Evolutionary conservation across 306 rosid species (phyloP), one percentile per base, ranked within the genome.

Genomic region (Pterocarpus macrocarpus): DNA sequence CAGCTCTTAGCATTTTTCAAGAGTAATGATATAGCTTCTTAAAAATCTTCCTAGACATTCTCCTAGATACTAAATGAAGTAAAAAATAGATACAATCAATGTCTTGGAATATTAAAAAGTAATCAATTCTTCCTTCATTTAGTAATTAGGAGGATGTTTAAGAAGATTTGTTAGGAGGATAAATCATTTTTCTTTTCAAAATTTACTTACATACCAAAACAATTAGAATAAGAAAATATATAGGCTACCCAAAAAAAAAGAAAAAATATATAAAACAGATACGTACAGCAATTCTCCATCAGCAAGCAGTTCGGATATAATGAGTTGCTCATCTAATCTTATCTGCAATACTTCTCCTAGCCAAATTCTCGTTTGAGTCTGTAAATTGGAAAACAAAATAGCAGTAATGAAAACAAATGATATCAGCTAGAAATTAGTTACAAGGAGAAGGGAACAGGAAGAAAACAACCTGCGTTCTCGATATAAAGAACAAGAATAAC

Each of bases 331-430:
- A 67, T 81, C 86, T 41, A 88, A 74, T 81, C 91, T 75, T 75
- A 84, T 86, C 71, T 86, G 83, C 89, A 88, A 57, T 0, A 88
- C 91, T 81, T 88, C 88, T 79, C 91, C 91, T 0, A 88, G 61
- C 91, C 91, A 88, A 44, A 86, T 88, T 81, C 85, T 83, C 13
- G 89, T 84, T 86, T 88, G 91, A 75, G 85, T 83, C 91, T 88
- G 86, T n/a, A 64, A 73, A 47, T 72, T 43, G 80, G 39, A 82
- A 71, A 82, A 72, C 53, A 68, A 35, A 43, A 28, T 32, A 62
- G n/a, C 33, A 13, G 10, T 7, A 8, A 57, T 16, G 41, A 85
- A 49, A 49, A 55, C 44, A 53, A 64, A 34, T 7, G 8, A 30
- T 38, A 62, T 69, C 41, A 76, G 17, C 55, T 4, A 43, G 28